phyloP scores from a whole-genome alignment of 345 rosid species.

The Anacardium occidentale region DNA sequence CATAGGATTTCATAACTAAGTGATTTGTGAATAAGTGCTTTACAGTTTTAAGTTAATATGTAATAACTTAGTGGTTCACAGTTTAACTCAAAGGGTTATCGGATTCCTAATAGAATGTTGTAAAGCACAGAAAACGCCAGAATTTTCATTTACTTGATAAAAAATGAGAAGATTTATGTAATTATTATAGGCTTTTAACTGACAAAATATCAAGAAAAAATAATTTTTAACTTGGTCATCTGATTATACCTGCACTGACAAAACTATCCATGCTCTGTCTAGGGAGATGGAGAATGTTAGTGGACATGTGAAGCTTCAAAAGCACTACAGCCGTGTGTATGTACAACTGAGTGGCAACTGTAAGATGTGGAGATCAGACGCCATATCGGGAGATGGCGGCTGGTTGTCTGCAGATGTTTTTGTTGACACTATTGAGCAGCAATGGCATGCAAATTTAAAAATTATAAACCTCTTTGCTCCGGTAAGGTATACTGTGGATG shows the following conservation, averaged over 20 bases:
- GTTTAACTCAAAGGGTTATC: no score
- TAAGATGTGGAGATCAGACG: slow-evolving; percentile 82
- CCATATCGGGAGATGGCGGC: slow-evolving; percentile 81
- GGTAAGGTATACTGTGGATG: slow-evolving; percentile 51
- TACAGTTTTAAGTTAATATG: no score
- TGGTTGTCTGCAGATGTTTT: slow-evolving; percentile 89
- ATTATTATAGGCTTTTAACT: not conserved
- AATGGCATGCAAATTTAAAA: slow-evolving; percentile 92
- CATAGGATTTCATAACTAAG: not conserved
- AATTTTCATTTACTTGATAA: not conserved
- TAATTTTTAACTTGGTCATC: no score
- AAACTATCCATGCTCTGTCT: slow-evolving; percentile 23
- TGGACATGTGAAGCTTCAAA: slow-evolving; percentile 88
- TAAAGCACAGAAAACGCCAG: not conserved
- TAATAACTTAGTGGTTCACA: no score
- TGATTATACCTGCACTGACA: no score
- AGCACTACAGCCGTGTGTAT: slow-evolving; percentile 72
- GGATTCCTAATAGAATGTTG: no score
- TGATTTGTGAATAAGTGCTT: not conserved
- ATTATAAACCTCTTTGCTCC: slow-evolving; percentile 83
- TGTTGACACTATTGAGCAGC: slow-evolving; percentile 76
- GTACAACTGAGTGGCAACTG: slow-evolving; percentile 88
- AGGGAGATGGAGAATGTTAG: slow-evolving; percentile 84
- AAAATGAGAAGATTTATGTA: not conserved
- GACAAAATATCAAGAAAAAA: no score